Evolutionary conservation across 164 flowering plant species (phyloP).

Genomic region (Echeveria elegans): DNA sequence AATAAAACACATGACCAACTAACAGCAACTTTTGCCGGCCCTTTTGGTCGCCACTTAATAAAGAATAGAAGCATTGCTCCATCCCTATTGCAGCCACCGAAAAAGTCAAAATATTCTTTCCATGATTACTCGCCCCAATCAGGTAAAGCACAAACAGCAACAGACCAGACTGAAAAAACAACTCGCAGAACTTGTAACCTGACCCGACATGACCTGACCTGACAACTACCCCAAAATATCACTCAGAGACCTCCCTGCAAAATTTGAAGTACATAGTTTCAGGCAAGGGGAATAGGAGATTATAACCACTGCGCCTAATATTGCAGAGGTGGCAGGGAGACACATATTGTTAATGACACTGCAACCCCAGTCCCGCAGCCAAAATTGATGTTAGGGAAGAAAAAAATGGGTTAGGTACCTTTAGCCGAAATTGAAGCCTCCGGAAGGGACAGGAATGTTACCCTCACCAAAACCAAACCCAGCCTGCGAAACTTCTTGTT

Average conservation of each 20-base stretch:
- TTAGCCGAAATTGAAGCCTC: conserved; percentile 39
- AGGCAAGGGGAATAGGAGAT: not conserved
- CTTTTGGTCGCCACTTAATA: not conserved
- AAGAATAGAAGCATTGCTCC: not conserved
- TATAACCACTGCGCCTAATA: not conserved
- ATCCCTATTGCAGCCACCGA: not conserved
- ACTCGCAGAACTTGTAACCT: not conserved
- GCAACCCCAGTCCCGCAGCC: no score
- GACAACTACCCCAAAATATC: not conserved
- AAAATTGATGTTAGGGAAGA: no score
- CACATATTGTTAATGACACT: not conserved
- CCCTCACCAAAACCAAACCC: conserved; percentile 26
- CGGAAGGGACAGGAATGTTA: conserved; percentile 27
- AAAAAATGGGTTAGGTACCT: conserved; percentile 13
- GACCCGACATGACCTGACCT: not conserved
- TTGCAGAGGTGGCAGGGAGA: not conserved
- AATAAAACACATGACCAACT: not conserved
- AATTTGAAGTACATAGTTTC: not conserved
- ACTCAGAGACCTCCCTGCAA: not conserved
- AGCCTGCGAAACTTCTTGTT: conserved; percentile 28
- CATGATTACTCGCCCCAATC: not conserved
- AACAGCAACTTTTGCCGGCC: not conserved
- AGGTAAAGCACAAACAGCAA: not conserved
- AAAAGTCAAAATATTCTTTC: not conserved
- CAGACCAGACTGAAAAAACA: not conserved